These are phyloP conservation scores for Naematelia encephala DNA, from an alignment of 768 basidiomycete genomes.

Conservation along the genomic window DNA sequence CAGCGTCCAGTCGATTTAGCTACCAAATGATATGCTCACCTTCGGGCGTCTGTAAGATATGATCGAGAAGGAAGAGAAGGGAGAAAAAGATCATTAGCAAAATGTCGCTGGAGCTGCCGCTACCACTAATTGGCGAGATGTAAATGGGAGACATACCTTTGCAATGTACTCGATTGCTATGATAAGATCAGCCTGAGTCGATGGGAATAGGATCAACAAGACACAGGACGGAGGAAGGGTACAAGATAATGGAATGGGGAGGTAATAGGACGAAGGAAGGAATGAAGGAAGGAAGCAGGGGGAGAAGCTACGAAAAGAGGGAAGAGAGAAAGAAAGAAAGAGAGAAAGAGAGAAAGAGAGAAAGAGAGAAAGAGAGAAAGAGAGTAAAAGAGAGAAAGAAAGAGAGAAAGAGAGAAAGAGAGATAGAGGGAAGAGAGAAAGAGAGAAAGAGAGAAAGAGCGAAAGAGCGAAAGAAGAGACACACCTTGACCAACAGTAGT, in stretches of 20 bases:
- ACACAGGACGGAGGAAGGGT: too few species aligned
- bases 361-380: background rate
- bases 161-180: conserved; percentile 91
- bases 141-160: conserved; percentile 53
- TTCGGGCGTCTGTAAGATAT: conserved; percentile 72
- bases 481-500: conserved; percentile 84
- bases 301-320: conserved; percentile 9
- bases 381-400: background rate
- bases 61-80: too few species aligned
- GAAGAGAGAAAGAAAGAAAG: background rate
- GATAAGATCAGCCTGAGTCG: conserved; percentile 5
- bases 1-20: conserved; percentile 1
- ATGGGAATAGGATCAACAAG: background rate
- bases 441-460: background rate
- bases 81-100: background rate
- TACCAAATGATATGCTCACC: conserved; percentile 54
- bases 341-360: conserved; percentile 5
- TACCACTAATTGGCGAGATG: background rate
- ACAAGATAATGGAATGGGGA: background rate
- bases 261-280: background rate
- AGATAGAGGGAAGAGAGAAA: background rate
- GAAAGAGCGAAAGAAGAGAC: conserved; percentile 31
- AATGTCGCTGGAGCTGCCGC: too few species aligned
- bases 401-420: background rate
- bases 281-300: background rate